Percentiles rank a stretch among this genome's conserved stretches.
These are phyloP conservation scores for Claviceps humidiphila DNA, from an alignment of 2,329 filamentous ascomycete genomes.

Conservation along the genomic window DNA sequence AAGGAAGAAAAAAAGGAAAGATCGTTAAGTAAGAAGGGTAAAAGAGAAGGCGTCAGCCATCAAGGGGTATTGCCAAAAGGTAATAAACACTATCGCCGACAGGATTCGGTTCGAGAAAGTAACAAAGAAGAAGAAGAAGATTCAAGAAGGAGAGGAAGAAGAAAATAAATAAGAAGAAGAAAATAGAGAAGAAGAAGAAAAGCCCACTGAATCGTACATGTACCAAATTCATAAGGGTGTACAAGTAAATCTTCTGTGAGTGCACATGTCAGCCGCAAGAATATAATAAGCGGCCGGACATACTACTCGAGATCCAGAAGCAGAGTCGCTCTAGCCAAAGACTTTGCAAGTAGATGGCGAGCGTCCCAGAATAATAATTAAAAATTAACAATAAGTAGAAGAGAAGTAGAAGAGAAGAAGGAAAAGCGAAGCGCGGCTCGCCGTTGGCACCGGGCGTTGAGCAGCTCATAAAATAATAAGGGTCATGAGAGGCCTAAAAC, in stretches of 20 bases:
- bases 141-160: not conserved
- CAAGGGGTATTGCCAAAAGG: conserved; percentile 8
- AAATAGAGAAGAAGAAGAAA: conserved; percentile 8
- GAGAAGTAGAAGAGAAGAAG: conserved; percentile 1
- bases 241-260: conserved; percentile 8
- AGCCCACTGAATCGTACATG: not conserved
- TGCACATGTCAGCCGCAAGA: not conserved
- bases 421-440: not conserved
- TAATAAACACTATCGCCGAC: conserved; percentile 23
- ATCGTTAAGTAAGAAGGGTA: not conserved
- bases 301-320: not conserved
- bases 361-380: not conserved
- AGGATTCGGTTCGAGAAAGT: conserved; percentile 13
- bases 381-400: not conserved
- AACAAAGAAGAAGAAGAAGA: not conserved
- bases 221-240: not conserved
- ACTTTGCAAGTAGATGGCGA: not conserved
- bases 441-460: not conserved
- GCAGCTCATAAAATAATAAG: not conserved
- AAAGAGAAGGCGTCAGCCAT: not conserved
- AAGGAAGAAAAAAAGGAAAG: conserved; percentile 2
- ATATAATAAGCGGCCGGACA: not conserved
- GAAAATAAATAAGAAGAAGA: not conserved
- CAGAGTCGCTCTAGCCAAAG: not conserved
- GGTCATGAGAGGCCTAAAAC: conserved; percentile 19